Conservation (phyloP, 2,329 filamentous ascomycete genomes). For the Colletotrichum navitas region DNA sequence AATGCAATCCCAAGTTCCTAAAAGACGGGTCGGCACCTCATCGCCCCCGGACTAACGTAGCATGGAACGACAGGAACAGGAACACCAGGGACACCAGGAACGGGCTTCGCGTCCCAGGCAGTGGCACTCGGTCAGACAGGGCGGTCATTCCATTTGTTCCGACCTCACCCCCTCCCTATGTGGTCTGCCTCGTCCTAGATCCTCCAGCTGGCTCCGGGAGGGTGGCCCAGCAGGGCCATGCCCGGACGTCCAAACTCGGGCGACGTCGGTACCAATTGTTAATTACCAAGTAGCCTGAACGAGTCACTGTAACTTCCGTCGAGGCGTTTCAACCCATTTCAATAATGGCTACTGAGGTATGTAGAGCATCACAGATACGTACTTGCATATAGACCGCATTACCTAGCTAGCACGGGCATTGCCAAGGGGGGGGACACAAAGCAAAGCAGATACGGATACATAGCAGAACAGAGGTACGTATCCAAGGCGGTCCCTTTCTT, state of each 20-base stretch:
- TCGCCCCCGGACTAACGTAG: conserved; percentile 29
- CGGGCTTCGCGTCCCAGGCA: conserved; percentile 16
- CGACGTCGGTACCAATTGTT: not conserved
- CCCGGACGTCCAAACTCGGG: not conserved
- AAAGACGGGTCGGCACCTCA: conserved; percentile 28
- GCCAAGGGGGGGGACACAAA: not conserved
- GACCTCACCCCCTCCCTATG: not conserved
- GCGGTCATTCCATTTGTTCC: too few relatives aligned
- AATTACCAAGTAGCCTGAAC: not conserved
- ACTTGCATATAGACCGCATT: not conserved
- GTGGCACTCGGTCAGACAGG: conserved; percentile 22
- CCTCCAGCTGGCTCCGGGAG: not conserved
- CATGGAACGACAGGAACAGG: conserved; percentile 3
- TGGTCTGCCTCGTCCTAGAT: not conserved
- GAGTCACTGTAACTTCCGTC: conserved; percentile 9
- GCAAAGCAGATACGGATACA: not conserved
- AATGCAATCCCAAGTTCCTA: conserved; percentile 9
- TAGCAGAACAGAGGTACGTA: not conserved
- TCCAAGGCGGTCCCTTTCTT: conserved; percentile 24
- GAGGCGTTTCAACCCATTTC: not conserved
- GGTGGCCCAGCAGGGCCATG: not conserved
- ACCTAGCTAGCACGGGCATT: not conserved
- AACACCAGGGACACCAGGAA: conserved; percentile 16
- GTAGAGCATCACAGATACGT: not conserved
- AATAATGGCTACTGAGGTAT: not conserved